Conservation (phyloP, 73 alveolate species). For the Paramecium tetraurelia region DNA sequence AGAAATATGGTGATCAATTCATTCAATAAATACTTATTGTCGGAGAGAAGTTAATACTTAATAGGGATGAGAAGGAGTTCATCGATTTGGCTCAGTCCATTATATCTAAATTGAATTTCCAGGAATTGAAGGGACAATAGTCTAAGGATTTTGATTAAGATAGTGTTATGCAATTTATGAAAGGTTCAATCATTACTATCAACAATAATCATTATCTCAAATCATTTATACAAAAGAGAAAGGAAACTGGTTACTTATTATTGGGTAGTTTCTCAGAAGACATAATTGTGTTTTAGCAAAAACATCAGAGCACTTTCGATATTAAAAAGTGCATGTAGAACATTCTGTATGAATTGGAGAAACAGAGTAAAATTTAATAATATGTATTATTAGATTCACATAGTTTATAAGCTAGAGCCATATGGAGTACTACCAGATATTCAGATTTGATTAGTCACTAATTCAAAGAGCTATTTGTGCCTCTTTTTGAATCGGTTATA, state of each 20-base stretch:
- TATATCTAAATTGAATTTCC: not conserved
- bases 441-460: constrained; percentile 45
- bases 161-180: constrained; percentile 49
- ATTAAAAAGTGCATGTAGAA: constrained; percentile 45
- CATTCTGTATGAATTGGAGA: constrained; percentile 39
- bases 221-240: constrained; percentile 48
- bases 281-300: constrained; percentile 51
- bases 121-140: constrained; percentile 46
- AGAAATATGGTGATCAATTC: constrained; percentile 52
- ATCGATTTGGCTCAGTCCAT: constrained; percentile 10
- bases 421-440: constrained; percentile 60
- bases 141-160: constrained; percentile 48
- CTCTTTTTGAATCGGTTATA: constrained; percentile 45
- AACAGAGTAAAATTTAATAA: not conserved
- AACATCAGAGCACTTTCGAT: constrained; percentile 54
- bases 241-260: constrained; percentile 49
- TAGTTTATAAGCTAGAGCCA: constrained; percentile 49
- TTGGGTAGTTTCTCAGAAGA: constrained; percentile 63
- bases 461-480: constrained; percentile 54
- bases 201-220: not conserved
- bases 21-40: constrained; percentile 41
- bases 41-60: constrained; percentile 54
- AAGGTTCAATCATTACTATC: constrained; percentile 37
- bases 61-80: constrained; percentile 40
- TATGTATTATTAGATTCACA: not conserved